phyloP scores from a whole-genome alignment of 2,329 filamentous ascomycete genomes.

The Lecanicillium sp. region DNA sequence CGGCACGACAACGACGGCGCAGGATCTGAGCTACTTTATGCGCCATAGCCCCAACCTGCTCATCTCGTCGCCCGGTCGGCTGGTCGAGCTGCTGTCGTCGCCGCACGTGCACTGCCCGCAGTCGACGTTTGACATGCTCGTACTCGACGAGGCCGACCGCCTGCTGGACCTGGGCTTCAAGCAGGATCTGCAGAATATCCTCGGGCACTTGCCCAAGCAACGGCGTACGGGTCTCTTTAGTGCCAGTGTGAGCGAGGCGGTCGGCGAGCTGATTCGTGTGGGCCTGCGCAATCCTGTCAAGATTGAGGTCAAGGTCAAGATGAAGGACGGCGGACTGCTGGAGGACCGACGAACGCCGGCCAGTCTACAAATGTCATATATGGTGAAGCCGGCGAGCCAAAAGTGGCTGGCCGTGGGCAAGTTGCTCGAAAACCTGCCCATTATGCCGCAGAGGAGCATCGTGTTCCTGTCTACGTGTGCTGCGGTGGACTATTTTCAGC shows the following conservation, averaged over 20 bases:
- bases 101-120: constrained; percentile 82
- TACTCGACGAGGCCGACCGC: constrained; percentile 91
- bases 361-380: constrained; percentile 85
- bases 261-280: constrained; percentile 86
- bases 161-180: constrained; percentile 92
- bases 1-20: constrained; percentile 68
- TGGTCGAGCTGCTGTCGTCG: constrained; percentile 80
- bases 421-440: constrained; percentile 61
- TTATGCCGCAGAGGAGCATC: constrained; percentile 75
- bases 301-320: constrained; percentile 85
- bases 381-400: constrained; percentile 65
- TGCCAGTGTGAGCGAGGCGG: constrained; percentile 90
- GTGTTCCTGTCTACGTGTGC: constrained; percentile 92
- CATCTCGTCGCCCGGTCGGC: constrained; percentile 81
- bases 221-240: constrained; percentile 89
- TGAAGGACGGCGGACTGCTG: constrained; percentile 54
- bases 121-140: constrained; percentile 83
- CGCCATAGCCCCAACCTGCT: constrained; percentile 80
- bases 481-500: constrained; percentile 88
- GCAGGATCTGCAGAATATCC: constrained; percentile 77
- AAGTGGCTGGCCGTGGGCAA: constrained; percentile 70
- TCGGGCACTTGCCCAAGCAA: constrained; percentile 83
- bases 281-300: constrained; percentile 92
- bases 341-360: constrained; percentile 86
- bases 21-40: constrained; percentile 81